phyloP scores from a whole-genome alignment of 495 filamentous ascomycete species.

The Tuber umbilicatum region DNA sequence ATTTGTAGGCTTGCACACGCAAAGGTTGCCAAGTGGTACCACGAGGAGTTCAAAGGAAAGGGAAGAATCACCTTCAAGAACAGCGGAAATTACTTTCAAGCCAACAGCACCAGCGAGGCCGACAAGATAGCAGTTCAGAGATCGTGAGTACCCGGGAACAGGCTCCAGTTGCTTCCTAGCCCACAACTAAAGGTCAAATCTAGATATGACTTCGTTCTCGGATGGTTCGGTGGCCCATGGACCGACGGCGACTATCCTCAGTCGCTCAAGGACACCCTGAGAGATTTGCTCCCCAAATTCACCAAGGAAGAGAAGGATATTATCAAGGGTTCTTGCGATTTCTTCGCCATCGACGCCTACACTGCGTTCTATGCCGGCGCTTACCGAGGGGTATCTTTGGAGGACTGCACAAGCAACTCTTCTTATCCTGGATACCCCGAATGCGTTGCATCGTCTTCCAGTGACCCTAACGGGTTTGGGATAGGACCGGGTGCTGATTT shows the following conservation, averaged over 20 bases:
- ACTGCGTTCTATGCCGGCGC: slow-evolving; percentile 41
- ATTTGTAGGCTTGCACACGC: slow-evolving; percentile 42
- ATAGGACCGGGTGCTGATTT: slow-evolving; percentile 46
- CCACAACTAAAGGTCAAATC: slow-evolving; percentile 32
- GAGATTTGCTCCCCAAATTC: slow-evolving; percentile 43
- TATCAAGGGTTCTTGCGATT: slow-evolving; percentile 48
- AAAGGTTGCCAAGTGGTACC: slow-evolving; percentile 46
- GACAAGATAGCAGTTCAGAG: slow-evolving; percentile 42
- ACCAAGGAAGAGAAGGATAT: slow-evolving; percentile 43
- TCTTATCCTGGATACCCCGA: slow-evolving; percentile 45
- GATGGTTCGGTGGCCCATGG: slow-evolving; percentile 49
- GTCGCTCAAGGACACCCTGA: slow-evolving; percentile 44
- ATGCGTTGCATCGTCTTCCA: slow-evolving; percentile 39
- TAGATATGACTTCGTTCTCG: slow-evolving; percentile 45
- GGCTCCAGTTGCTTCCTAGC: not conserved
- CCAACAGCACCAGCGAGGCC: slow-evolving; percentile 41
- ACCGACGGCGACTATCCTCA: slow-evolving; percentile 46
- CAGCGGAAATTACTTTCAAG: slow-evolving; percentile 43
- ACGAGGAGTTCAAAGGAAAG: slow-evolving; percentile 45
- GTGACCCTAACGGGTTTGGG: slow-evolving; percentile 41
- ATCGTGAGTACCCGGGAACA: slow-evolving; percentile 6
- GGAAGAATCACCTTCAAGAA: slow-evolving; percentile 46
- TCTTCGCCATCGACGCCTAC: slow-evolving; percentile 46
- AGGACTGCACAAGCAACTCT: slow-evolving; percentile 44
- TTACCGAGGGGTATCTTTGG: slow-evolving; percentile 35